phyloP scores from a whole-genome alignment of 2,329 filamentous ascomycete species.

The Colletotrichum sublineola region DNA sequence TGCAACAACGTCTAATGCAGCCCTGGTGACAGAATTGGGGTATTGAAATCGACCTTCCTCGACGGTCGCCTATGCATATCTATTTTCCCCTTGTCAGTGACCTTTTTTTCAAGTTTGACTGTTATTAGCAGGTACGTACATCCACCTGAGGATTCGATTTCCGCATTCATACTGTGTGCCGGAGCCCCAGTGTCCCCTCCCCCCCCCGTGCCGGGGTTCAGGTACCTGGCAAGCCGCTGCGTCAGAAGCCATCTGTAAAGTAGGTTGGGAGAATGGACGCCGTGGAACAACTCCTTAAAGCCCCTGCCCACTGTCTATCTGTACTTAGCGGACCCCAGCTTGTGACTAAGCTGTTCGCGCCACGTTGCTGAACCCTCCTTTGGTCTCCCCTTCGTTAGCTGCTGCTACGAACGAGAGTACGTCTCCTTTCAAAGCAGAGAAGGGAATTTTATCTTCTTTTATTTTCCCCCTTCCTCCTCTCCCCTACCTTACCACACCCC shows the following conservation, averaged over 20 bases:
- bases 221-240: neutral
- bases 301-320: neutral
- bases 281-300: neutral
- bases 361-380: constrained; percentile 37
- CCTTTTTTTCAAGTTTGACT: neutral
- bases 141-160: neutral
- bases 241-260: neutral
- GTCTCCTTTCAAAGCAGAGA: constrained; percentile 32
- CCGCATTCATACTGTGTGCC: neutral
- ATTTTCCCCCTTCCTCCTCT: neutral
- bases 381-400: neutral
- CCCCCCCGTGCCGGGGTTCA: neutral
- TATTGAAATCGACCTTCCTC: neutral
- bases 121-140: neutral
- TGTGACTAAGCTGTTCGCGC: constrained; percentile 36
- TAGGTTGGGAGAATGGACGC: neutral
- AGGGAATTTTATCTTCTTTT: constrained; percentile 6
- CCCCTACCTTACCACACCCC: constrained; percentile 15
- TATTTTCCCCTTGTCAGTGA: neutral
- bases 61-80: neutral
- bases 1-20: neutral
- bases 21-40: neutral
- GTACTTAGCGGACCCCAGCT: neutral
- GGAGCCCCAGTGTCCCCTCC: neutral
- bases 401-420: constrained; percentile 20